Percentiles rank a stretch among this genome's conserved stretches.
Conservation (phyloP, 2,329 filamentous ascomycete species). For the Fusarium neocosmosporiellum region DNA sequence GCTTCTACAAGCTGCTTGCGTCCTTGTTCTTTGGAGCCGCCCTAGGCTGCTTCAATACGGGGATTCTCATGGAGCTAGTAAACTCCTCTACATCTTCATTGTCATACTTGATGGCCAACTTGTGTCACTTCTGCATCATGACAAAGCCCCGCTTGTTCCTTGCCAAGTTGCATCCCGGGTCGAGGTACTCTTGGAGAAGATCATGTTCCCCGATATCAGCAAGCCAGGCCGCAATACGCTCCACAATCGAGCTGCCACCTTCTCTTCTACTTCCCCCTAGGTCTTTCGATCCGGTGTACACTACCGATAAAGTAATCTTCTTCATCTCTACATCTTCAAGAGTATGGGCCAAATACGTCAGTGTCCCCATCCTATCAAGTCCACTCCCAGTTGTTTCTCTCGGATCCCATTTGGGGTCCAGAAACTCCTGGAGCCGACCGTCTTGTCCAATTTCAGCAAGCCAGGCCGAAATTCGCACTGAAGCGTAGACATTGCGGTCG, state of each 20-base stretch:
- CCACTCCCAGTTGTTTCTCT: too few species aligned
- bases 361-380: background rate
- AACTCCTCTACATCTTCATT: background rate
- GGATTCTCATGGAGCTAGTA: background rate
- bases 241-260: background rate
- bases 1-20: too few species aligned
- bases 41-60: background rate
- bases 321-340: background rate
- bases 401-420: background rate
- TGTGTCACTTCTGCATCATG: background rate
- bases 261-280: background rate
- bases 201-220: background rate
- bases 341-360: background rate
- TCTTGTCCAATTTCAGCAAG: background rate
- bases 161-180: background rate
- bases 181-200: background rate
- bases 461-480: background rate
- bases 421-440: background rate
- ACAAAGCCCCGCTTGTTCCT: background rate
- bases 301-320: background rate
- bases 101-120: background rate
- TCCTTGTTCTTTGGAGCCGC: too few species aligned
- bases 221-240: background rate
- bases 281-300: background rate
- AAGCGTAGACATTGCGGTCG: too few species aligned